phyloP scores from a whole-genome alignment of 176 grass and related monocot genomes.

The Triticum dicoccoides region DNA sequence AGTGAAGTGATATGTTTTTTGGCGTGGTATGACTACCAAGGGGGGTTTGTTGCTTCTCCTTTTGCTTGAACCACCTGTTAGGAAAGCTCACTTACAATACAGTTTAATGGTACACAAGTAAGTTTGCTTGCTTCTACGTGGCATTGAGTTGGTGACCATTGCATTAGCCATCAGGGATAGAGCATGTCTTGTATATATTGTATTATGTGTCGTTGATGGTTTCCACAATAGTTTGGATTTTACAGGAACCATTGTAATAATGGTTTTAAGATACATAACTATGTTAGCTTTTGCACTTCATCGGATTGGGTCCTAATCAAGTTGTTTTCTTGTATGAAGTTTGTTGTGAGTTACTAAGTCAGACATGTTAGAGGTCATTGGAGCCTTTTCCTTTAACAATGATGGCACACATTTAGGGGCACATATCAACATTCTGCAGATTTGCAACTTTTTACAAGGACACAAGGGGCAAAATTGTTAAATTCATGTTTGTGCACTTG shows the following conservation, averaged over 20 bases:
- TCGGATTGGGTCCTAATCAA: background rate
- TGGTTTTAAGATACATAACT: background rate
- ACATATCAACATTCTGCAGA: background rate
- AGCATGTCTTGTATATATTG: background rate
- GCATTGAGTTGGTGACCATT: background rate
- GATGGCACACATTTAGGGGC: background rate
- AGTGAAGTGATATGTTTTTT: background rate
- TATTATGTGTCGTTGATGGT: background rate
- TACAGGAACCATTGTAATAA: background rate
- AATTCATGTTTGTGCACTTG: background rate
- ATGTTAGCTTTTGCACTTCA: background rate
- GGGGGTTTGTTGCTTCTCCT: background rate
- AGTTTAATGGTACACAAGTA: background rate
- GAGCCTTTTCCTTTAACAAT: background rate
- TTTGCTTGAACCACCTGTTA: background rate
- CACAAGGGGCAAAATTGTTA: background rate
- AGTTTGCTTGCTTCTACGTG: background rate
- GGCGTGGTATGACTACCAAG: background rate
- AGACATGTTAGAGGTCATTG: background rate
- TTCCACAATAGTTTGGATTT: background rate
- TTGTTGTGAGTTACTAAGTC: background rate
- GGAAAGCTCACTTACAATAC: background rate
- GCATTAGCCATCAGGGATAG: background rate
- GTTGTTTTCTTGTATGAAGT: background rate
- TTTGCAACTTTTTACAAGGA: background rate